A percentile compares a stretch with the other conserved stretches of the same genome.
Evolutionary conservation across 306 rosid genomes (phyloP).

Genomic region (Betula pendula): DNA sequence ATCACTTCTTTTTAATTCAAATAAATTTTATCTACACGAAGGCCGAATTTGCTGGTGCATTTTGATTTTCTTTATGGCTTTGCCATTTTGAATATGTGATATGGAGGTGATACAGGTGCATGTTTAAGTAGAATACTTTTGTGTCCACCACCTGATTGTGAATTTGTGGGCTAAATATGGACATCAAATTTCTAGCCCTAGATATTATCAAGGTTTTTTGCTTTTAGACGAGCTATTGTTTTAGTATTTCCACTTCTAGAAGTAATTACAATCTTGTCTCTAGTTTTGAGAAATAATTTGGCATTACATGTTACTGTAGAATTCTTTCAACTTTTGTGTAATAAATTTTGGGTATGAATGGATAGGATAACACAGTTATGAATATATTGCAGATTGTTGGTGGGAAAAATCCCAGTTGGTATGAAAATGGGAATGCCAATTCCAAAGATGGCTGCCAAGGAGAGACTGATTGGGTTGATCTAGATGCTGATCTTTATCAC

Average conservation of each 20-base stretch:
- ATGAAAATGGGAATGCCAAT: slow-evolving; percentile 40
- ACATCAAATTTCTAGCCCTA: background rate
- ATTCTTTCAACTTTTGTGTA: background rate
- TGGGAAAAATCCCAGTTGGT: slow-evolving; percentile 46
- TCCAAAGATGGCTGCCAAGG: slow-evolving; percentile 31
- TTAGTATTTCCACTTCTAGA: background rate
- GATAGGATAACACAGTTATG: background rate
- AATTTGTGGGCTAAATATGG: background rate
- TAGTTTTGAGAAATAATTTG: background rate
- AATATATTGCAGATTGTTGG: slow-evolving; percentile 69
- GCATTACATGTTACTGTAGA: background rate
- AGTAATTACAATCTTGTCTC: background rate
- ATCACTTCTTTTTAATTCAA: background rate
- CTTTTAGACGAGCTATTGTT: background rate
- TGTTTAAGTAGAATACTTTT: background rate
- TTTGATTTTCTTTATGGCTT: background rate
- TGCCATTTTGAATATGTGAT: background rate
- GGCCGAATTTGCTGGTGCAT: background rate
- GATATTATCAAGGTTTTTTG: background rate
- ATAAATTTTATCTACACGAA: too few relatives aligned
- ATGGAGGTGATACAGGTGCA: background rate
- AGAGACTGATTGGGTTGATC: slow-evolving; percentile 59
- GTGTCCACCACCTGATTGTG: background rate
- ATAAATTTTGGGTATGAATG: background rate
- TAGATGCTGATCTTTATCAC: slow-evolving; percentile 77